Evolutionary conservation across 352 stramenopile species (phyloP).

Genomic region (Globisporangium alternatum): DNA sequence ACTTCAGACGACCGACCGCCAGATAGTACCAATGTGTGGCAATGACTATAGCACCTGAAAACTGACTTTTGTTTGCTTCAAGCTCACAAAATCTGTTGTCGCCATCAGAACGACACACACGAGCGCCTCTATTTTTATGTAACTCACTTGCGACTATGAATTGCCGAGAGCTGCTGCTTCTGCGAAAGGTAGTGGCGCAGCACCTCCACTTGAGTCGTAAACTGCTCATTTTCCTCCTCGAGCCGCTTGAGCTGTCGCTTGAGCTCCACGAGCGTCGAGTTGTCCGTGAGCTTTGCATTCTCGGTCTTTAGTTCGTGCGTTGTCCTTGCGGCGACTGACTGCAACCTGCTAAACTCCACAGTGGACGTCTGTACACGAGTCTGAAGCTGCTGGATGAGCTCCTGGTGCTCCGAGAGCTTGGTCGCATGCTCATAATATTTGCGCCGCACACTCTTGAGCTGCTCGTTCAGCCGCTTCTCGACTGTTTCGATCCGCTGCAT

Average conservation of each 20-base stretch:
- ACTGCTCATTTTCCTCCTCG: constrained; percentile 36
- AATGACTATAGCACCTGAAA: no score
- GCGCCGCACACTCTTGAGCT: constrained; percentile 21
- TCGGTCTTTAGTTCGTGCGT: constrained; percentile 19
- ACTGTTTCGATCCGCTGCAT: constrained; percentile 24
- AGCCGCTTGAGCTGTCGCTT: constrained; percentile 44
- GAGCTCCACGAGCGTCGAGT: constrained; percentile 32
- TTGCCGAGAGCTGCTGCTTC: constrained; percentile 18
- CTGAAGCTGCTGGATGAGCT: constrained; percentile 19
- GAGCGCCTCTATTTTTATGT: not conserved
- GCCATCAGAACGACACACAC: not conserved
- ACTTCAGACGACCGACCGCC: no score
- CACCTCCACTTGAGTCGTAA: constrained; percentile 38
- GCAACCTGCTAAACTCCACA: constrained; percentile 22
- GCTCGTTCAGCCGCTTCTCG: constrained; percentile 40
- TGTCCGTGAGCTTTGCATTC: constrained; percentile 33
- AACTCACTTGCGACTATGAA: constrained; percentile 5
- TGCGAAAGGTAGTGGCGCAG: constrained; percentile 34
- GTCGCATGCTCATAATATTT: constrained; percentile 28
- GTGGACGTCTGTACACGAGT: constrained; percentile 16
- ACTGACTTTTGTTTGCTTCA: no score
- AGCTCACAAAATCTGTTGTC: no score
- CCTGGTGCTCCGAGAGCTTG: constrained; percentile 15
- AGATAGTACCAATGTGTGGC: no score
- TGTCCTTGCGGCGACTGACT: constrained; percentile 17